These are phyloP conservation scores for Purpureocillium takamizusanense DNA, from an alignment of 2,329 filamentous ascomycete species.

Conservation along the genomic window DNA sequence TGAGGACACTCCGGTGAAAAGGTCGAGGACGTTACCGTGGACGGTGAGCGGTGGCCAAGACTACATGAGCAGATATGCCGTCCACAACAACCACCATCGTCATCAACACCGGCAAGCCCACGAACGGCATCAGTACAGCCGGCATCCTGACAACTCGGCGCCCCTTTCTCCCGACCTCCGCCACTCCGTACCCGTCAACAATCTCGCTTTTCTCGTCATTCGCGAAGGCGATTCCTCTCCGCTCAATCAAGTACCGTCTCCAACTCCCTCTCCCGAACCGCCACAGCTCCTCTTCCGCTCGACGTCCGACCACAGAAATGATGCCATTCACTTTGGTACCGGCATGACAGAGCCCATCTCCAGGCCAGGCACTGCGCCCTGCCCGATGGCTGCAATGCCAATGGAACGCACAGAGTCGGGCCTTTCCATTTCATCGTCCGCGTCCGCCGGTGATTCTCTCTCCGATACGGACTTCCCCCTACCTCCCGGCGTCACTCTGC, in stretches of 20 bases:
- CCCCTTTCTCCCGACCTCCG: no score
- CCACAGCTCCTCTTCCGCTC: conserved; percentile 7
- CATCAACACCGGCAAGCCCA: background rate
- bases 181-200: conserved; percentile 20
- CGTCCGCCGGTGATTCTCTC: conserved; percentile 17
- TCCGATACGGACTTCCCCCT: conserved; percentile 7
- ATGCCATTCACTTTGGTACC: background rate
- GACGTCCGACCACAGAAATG: conserved; percentile 2
- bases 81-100: background rate
- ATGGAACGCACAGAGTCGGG: conserved; percentile 34
- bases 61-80: background rate
- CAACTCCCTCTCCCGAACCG: conserved; percentile 13
- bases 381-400: conserved; percentile 3
- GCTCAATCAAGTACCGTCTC: conserved; percentile 3
- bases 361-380: conserved; percentile 8
- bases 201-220: conserved; percentile 28
- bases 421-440: conserved; percentile 13
- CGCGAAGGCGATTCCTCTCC: conserved; percentile 18
- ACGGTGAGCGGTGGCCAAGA: background rate
- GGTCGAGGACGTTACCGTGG: conserved; percentile 1
- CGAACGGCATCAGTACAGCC: background rate
- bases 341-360: background rate
- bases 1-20: background rate
- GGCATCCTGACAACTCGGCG: background rate
- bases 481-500: conserved; percentile 8